Evolutionary conservation across 2,329 filamentous ascomycete genomes (phyloP).

Genomic region (Colletotrichum orbiculare): DNA sequence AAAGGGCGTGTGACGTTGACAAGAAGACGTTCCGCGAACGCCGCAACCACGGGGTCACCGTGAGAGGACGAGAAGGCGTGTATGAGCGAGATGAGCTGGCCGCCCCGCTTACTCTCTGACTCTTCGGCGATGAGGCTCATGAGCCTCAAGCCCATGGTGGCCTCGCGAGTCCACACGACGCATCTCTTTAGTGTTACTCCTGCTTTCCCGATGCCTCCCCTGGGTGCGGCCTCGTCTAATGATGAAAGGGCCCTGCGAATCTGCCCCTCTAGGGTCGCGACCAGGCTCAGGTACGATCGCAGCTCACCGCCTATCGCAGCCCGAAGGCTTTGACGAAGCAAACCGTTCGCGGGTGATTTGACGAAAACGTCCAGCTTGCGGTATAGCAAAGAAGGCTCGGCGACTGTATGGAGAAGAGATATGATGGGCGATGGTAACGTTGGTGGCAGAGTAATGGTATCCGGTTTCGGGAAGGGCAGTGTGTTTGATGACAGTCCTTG

Average conservation of each 20-base stretch:
- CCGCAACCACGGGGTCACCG: slow-evolving; percentile 92
- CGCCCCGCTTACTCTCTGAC: slow-evolving; percentile 83
- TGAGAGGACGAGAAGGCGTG: slow-evolving; percentile 94
- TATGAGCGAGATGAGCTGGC: slow-evolving; percentile 92
- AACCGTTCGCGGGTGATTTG: slow-evolving; percentile 80
- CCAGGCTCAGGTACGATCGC: slow-evolving; percentile 87
- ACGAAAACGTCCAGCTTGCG: slow-evolving; percentile 83
- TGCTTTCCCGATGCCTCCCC: slow-evolving; percentile 81
- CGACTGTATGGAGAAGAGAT: slow-evolving; percentile 87
- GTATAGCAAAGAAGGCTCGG: slow-evolving; percentile 95
- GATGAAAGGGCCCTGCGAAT: slow-evolving; percentile 84
- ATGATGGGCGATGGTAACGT: slow-evolving; percentile 86
- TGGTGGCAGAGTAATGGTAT: slow-evolving; percentile 78
- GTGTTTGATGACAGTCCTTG: slow-evolving; percentile 92
- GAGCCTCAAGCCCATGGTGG: slow-evolving; percentile 92
- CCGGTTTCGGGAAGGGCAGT: slow-evolving; percentile 77
- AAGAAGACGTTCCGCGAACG: slow-evolving; percentile 90
- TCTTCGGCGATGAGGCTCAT: slow-evolving; percentile 97
- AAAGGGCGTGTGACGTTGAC: slow-evolving; percentile 91
- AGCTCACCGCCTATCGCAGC: slow-evolving; percentile 88
- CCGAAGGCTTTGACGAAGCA: slow-evolving; percentile 92
- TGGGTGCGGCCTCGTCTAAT: slow-evolving; percentile 74
- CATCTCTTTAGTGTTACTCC: slow-evolving; percentile 95
- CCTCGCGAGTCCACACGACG: slow-evolving; percentile 96
- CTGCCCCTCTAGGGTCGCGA: slow-evolving; percentile 92